A percentile compares a stretch with the other conserved stretches of the same genome.
Evolutionary conservation across 768 basidiomycete species (phyloP).

Genomic region (Leucosporidium scottii): DNA sequence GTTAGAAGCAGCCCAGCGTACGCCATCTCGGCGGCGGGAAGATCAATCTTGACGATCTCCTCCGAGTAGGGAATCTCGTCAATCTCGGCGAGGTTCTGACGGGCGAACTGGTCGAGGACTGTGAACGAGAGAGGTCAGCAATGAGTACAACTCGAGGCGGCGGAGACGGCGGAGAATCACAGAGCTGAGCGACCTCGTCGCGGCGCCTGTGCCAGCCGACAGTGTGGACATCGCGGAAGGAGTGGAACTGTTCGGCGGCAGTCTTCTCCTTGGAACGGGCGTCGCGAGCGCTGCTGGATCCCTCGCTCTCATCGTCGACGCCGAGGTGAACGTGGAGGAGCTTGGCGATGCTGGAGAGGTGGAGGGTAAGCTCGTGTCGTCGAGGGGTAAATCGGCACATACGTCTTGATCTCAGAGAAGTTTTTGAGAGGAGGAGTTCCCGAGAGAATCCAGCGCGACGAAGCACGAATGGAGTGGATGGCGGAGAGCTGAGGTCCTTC

Average conservation of each 20-base stretch:
- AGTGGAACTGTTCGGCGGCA: conserved; percentile 86
- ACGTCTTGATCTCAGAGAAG: conserved; percentile 80
- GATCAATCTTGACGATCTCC: conserved; percentile 55
- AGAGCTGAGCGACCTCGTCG: conserved; percentile 69
- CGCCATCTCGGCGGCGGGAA: conserved; percentile 75
- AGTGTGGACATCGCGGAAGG: conserved; percentile 89
- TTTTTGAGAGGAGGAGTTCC: conserved; percentile 90
- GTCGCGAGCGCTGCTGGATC: conserved; percentile 56
- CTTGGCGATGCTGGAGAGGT: conserved; percentile 42
- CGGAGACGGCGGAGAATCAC: conserved; percentile 1
- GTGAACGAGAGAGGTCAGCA: conserved; percentile 24
- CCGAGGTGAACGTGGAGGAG: conserved; percentile 83
- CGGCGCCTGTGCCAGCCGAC: conserved; percentile 87
- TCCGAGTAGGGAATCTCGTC: conserved; percentile 81
- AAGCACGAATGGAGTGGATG: conserved; percentile 66
- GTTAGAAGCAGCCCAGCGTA: conserved; percentile 42
- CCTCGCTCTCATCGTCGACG: conserved; percentile 66
- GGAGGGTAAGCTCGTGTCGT: conserved; percentile 50
- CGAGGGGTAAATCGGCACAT: not conserved
- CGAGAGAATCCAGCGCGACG: conserved; percentile 89
- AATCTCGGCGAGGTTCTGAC: conserved; percentile 88
- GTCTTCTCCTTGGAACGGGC: conserved; percentile 82
- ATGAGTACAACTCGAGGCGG: not conserved
- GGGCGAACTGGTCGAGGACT: conserved; percentile 41
- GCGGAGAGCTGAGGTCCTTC: conserved; percentile 70